A percentile compares a stretch with the other conserved stretches of the same genome.
Conservation (phyloP, 257 asterid species). For the Solanum acaule region DNA sequence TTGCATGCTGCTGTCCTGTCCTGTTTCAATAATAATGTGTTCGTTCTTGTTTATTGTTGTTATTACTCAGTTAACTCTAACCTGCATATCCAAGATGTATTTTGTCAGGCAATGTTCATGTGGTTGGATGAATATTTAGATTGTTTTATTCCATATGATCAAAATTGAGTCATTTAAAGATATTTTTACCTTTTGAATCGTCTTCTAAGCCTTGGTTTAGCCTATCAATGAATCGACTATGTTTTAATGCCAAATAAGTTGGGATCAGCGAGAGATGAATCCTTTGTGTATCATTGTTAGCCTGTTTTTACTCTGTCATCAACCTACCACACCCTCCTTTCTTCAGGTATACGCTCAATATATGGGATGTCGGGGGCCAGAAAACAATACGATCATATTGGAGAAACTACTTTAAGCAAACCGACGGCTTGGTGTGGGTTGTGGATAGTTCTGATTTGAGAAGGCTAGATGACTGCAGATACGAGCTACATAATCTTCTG, state of each 20-base stretch:
- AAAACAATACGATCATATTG: conserved; percentile 89
- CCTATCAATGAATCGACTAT: background rate
- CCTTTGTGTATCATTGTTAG: too few species aligned
- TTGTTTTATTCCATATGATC: background rate
- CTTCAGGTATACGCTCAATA: conserved; percentile 63
- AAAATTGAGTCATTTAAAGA: background rate
- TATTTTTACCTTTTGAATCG: background rate
- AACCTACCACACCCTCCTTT: background rate
- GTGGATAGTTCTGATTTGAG: conserved; percentile 94
- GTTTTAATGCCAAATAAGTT: background rate
- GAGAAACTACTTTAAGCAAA: conserved; percentile 96
- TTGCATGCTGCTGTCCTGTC: background rate
- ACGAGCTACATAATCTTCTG: conserved; percentile 83
- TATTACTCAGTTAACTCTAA: background rate
- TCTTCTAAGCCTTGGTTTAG: background rate
- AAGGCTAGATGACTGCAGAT: conserved; percentile 82
- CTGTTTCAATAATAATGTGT: background rate
- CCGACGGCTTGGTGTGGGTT: conserved; percentile 95
- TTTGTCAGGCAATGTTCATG: background rate
- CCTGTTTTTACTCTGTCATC: background rate
- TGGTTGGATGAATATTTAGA: background rate
- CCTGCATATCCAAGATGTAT: background rate
- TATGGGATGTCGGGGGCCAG: conserved; percentile 99
- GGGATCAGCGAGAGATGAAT: too few species aligned
- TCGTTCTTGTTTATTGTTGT: background rate